Percentiles rank a stretch among this genome's conserved stretches.
Conservation (phyloP, 2,329 filamentous ascomycete species). For the Sodiomyces alkalinus region DNA sequence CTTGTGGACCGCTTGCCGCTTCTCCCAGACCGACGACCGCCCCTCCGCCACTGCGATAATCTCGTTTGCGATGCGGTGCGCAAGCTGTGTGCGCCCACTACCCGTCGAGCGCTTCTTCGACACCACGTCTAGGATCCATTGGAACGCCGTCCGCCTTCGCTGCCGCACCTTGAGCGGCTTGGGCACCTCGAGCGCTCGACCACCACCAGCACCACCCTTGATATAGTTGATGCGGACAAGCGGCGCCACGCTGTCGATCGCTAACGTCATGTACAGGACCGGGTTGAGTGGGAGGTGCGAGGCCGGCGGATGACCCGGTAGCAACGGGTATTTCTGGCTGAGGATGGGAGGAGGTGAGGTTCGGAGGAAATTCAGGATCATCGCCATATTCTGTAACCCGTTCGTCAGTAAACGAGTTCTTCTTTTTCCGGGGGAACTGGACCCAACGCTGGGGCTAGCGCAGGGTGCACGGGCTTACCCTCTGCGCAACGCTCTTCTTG, state of each 20-base stretch:
- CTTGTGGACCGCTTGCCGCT: slow-evolving; percentile 65
- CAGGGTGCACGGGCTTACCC: slow-evolving; percentile 37
- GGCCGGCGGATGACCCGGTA: slow-evolving; percentile 63
- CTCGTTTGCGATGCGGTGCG: slow-evolving; percentile 70
- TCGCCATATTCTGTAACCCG: slow-evolving; percentile 63
- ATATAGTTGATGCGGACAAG: slow-evolving; percentile 66
- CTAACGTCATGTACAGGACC: slow-evolving; percentile 73
- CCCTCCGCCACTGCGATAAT: slow-evolving; percentile 80
- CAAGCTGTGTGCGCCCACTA: slow-evolving; percentile 57
- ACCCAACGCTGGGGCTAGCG: too few species aligned
- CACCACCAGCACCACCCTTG: slow-evolving; percentile 72
- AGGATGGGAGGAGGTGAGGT: slow-evolving; percentile 66
- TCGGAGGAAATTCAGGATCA: slow-evolving; percentile 71
- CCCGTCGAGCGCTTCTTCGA: slow-evolving; percentile 61
- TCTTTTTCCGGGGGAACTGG: slow-evolving; percentile 2
- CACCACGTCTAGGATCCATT: slow-evolving; percentile 81
- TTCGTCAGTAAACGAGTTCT: background rate
- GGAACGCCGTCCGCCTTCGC: slow-evolving; percentile 61
- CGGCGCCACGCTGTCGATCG: slow-evolving; percentile 85
- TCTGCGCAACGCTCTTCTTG: slow-evolving; percentile 79
- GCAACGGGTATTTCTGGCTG: slow-evolving; percentile 53
- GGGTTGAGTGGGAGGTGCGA: slow-evolving; percentile 78
- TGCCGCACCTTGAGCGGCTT: slow-evolving; percentile 61
- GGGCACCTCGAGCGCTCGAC: slow-evolving; percentile 68
- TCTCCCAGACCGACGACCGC: slow-evolving; percentile 70